Conservation (phyloP, 495 filamentous ascomycete species). For the Hyaloscypha variabilis region DNA sequence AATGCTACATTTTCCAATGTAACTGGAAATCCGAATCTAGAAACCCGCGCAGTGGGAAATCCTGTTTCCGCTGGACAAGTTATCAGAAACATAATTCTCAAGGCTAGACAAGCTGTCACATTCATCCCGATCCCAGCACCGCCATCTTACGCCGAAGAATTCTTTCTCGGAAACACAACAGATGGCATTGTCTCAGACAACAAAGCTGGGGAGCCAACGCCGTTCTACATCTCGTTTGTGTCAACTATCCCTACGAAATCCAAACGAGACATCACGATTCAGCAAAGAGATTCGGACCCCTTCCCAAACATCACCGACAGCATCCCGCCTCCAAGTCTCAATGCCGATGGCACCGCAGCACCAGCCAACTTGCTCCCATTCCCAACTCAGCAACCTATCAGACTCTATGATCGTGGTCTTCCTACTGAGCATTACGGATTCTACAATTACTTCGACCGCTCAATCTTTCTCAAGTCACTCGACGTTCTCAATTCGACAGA, state of each 20-base stretch:
- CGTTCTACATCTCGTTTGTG: conserved; percentile 65
- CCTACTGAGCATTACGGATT: conserved; percentile 90
- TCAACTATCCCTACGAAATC: conserved; percentile 18
- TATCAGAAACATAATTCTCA: conserved; percentile 33
- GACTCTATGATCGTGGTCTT: conserved; percentile 81
- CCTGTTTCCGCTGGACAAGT: conserved; percentile 39
- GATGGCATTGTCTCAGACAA: conserved; percentile 63
- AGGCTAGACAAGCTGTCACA: conserved; percentile 31
- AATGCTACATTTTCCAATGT: conserved; percentile 34
- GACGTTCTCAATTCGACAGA: conserved; percentile 39
- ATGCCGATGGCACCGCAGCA: conserved; percentile 70
- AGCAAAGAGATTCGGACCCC: conserved; percentile 17
- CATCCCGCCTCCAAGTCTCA: conserved; percentile 62
- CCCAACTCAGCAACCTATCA: conserved; percentile 74
- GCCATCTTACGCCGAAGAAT: conserved; percentile 68
- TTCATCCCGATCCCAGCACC: conserved; percentile 64
- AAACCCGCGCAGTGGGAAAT: conserved; percentile 31
- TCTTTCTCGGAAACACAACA: conserved; percentile 82
- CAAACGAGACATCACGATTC: conserved; percentile 14
- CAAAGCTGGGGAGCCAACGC: conserved; percentile 67
- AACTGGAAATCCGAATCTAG: conserved; percentile 27
- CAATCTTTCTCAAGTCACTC: conserved; percentile 73
- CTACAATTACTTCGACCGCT: conserved; percentile 89
- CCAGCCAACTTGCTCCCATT: conserved; percentile 69
- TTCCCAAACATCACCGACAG: conserved; percentile 53